A percentile compares a stretch with the other conserved stretches of the same genome.
Evolutionary conservation across 2,329 filamentous ascomycete genomes (phyloP).

Genomic region (Neodidymelliopsis sp.): DNA sequence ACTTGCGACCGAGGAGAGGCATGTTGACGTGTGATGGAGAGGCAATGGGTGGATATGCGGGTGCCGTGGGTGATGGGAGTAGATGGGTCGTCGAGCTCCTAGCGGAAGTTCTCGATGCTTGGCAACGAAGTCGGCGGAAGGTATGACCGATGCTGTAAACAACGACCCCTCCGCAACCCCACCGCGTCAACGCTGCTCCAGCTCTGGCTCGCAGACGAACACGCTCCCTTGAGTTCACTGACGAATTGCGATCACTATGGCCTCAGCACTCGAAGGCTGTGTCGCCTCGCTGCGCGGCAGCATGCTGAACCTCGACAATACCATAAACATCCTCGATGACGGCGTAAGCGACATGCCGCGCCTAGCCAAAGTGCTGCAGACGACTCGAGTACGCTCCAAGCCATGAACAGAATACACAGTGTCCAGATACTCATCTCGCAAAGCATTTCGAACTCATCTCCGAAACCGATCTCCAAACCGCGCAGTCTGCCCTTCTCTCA

Average conservation of each 20-base stretch:
- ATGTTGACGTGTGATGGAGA: slow-evolving; percentile 46
- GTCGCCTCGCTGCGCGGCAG: slow-evolving; percentile 68
- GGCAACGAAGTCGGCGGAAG: slow-evolving; percentile 34
- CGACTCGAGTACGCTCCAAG: slow-evolving; percentile 60
- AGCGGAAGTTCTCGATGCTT: slow-evolving; percentile 28
- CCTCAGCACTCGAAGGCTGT: slow-evolving; percentile 62
- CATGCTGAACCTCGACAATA: slow-evolving; percentile 68
- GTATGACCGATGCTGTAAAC: slow-evolving; percentile 32
- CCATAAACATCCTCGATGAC: slow-evolving; percentile 67
- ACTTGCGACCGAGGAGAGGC: slow-evolving; percentile 61
- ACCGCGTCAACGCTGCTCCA: slow-evolving; percentile 21
- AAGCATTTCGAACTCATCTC: slow-evolving; percentile 94
- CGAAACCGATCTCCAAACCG: slow-evolving; percentile 79
- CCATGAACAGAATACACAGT: too few species aligned
- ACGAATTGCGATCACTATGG: slow-evolving; percentile 25
- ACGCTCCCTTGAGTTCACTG: too few species aligned
- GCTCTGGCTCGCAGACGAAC: too few species aligned
- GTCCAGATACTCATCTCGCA: not conserved
- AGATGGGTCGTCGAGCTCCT: slow-evolving; percentile 20
- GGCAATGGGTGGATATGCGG: slow-evolving; percentile 40
- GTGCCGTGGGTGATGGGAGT: slow-evolving; percentile 42
- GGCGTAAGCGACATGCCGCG: slow-evolving; percentile 71
- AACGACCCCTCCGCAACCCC: slow-evolving; percentile 23
- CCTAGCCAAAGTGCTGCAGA: slow-evolving; percentile 68
- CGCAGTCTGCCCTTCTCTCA: slow-evolving; percentile 83